Evolutionary conservation across 176 grass and related monocot genomes (phyloP), one percentile per base, ranked within the genome.

Genomic region (Canna indica): DNA sequence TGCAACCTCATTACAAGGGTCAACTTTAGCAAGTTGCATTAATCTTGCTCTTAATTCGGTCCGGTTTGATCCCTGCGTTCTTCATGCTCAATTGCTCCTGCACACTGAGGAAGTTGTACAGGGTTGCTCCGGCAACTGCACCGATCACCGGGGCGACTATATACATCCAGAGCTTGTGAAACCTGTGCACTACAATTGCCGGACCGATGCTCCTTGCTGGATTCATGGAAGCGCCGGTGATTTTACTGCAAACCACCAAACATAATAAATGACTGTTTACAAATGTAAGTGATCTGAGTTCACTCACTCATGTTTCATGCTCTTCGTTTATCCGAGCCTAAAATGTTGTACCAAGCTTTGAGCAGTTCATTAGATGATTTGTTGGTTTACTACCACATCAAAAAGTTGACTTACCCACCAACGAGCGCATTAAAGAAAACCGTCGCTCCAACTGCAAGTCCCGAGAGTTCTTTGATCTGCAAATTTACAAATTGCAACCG

Each of bases 81-180:
- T 61, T 30, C 59, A 1, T 8, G 3, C 3, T 61, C 32, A 14
- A 27, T 30, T 30, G 32, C 28, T 62, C 28, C 0, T 27, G 28
- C 59, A 62, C 8, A 32, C 14, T 18, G 59, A 62, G 59, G 59
- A 62, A 31, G 29, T 32, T 62, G 59, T 62, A 62, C 15, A 62
- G 3, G 14, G 59, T 62, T 20, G 59, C 32, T 62, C 59, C 59
- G 1, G 59, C 59, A 6, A 62, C 27, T 33, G 59, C 59, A 5
- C 59, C 59, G 59, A 62, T 62, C 59, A 62, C 59, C 27, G 59
- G 59, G 29, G 59, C 27, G 30, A 62, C 29, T 31, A 62, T 62
- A 31, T 62, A 62, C 15, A 62, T 30, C 59, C 59, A 62, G 12
- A 62, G 29, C 28, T 26, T 62, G 15, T 32, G 24, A 62, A 62